Percentiles rank a stretch among this genome's conserved stretches.
Conservation (phyloP, 2,329 filamentous ascomycete species). For the Fusarium miscanthi region DNA sequence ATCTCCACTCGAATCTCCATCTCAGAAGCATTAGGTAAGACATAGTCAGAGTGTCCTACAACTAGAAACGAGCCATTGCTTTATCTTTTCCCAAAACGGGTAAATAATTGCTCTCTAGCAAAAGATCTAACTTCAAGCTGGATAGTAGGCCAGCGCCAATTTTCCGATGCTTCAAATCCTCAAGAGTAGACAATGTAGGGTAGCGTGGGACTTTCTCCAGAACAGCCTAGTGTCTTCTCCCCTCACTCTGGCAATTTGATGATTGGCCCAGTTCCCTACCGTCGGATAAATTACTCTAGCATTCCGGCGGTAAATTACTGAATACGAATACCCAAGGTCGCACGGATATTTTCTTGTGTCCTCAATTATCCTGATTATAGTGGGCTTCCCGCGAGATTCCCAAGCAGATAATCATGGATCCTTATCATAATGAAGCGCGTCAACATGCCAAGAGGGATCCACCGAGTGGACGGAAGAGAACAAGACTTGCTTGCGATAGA, state of each 20-base stretch:
- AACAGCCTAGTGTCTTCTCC: not conserved
- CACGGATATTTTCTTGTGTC: not conserved
- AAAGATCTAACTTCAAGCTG: fast-evolving
- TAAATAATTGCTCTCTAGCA: fast-evolving
- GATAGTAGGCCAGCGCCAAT: not conserved
- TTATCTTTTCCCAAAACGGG: fast-evolving
- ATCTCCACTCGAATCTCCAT: not conserved
- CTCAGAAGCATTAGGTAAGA: fast-evolving
- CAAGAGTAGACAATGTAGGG: not conserved
- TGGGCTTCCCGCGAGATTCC: not conserved
- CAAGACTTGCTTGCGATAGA: not conserved
- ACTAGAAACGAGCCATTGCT: fast-evolving
- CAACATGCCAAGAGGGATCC: not conserved
- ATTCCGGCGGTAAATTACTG: not conserved
- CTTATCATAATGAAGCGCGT: not conserved
- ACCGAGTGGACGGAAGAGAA: not conserved
- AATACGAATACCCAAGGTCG: not conserved
- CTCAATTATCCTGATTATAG: not conserved
- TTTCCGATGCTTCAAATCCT: not conserved
- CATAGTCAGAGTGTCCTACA: fast-evolving
- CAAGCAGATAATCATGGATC: not conserved
- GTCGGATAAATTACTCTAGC: not conserved
- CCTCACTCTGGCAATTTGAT: not conserved
- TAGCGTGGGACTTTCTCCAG: fast-evolving
- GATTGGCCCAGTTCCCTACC: not conserved